Evolutionary conservation across 1,284 basidiomycete species (phyloP).

Genomic region (Apiotrichum porosum): DNA sequence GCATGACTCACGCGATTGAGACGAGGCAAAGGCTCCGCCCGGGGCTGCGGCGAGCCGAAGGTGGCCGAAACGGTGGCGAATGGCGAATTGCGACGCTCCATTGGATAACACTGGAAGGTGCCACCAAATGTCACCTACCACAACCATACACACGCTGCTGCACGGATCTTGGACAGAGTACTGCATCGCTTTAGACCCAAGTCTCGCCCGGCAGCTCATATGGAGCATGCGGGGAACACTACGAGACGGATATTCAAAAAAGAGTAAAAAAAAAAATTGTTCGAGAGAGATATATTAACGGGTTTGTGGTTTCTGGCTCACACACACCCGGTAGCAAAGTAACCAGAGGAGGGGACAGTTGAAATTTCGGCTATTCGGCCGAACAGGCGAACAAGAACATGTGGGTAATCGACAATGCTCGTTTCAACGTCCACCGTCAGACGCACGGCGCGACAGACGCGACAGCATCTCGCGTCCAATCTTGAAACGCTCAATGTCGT

Average conservation of each 20-base stretch:
- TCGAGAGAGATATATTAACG: neutral
- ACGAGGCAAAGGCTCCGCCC: no score
- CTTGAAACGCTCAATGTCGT: constrained; percentile 32
- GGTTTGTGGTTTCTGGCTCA: no score
- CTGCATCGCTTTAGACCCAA: neutral
- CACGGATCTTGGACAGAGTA: neutral
- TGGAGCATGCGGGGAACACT: no score
- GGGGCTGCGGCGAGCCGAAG: no score
- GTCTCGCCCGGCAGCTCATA: neutral
- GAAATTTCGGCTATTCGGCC: neutral
- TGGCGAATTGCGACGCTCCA: neutral
- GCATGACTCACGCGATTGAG: no score
- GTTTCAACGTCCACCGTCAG: neutral
- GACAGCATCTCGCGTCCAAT: constrained; percentile 20
- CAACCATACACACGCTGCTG: neutral
- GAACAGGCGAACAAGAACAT: neutral
- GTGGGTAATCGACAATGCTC: neutral
- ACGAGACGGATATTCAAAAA: neutral
- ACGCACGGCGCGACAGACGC: constrained; percentile 7
- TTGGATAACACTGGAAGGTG: neutral
- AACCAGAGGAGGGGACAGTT: no score
- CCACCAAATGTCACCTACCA: neutral
- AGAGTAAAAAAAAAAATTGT: neutral
- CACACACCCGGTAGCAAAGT: no score
- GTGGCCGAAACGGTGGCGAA: no score